Evolutionary conservation across 164 flowering plant species (phyloP), one percentile per base, ranked within the genome.

Genomic region (Vitis amurensis): DNA sequence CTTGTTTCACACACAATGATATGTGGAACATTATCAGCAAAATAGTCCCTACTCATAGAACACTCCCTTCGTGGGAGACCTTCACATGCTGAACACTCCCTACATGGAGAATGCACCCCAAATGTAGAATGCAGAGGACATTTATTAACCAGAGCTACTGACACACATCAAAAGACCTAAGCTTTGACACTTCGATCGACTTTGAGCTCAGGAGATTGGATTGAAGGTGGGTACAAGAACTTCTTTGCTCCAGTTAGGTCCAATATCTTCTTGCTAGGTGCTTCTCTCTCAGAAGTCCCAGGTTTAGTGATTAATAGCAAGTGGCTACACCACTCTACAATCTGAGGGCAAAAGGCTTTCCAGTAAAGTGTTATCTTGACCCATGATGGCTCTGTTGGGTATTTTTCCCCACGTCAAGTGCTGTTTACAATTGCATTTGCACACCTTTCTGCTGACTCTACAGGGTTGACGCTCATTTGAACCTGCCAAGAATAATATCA

Each of bases 351-450:
- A 11, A 83, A 64, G 12, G 66, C 63, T 61, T 63, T 73, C 71
- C 73, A 75, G 15, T 50, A 14, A 23, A 61, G 61, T 4, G 61
- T 3, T 0, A 31, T 19, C 61, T 49, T 55, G 10, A 64, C 10
- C 83, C 83, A 84, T 8, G 74, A 37, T 17, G 91, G 91, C 65
- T 59, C 79, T 8, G 84, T 77, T 69, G 84, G 11, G 66, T 74
- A 63, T 48, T 59, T 73, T 3, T 84, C 85, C 12, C 91, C 88
- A 1, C 80, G 70, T 66, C 82, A 79, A 0, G 74, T 77, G 9
- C 80, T 49, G 6, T 75, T 49, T 37, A 83, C 83, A 13, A 84
- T 78, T 48, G 48, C 71, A 65, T 68, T 74, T 6, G 83, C 81
- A 56, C 79, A 71, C 2, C 51, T 27, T 30, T 61, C 68, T 1